Evolutionary conservation across 2,329 filamentous ascomycete genomes (phyloP), one percentile per base, ranked within the genome.

Genomic region (Albifimbria verrucaria): DNA sequence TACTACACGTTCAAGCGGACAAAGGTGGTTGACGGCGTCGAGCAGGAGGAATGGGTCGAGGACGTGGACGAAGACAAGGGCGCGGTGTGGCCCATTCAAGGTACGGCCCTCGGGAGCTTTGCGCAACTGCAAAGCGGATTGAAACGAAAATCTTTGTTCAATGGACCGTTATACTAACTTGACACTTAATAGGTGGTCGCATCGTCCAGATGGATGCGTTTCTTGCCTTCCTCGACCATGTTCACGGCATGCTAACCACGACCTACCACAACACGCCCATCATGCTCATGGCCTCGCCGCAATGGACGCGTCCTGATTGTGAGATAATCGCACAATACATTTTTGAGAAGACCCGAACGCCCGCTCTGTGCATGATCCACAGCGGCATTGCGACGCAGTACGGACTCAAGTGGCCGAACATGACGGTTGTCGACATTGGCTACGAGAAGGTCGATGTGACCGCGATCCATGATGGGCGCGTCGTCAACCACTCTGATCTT

Each of bases 231-330:
- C 83, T 99, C 65, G 89, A 92, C 52, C 90, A 99, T 69, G 88
- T 97, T 59, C 90, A 97, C 78, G 87, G 90, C 70, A 83, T 89
- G 47, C 82, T 99, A 55, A 94, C 91, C 55, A 92, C 91, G 23
- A 91, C 90, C 3, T 94, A 96, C 68, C 94, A 97, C 74, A 97
- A 97, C 74, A 97, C 93, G 0, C 92, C 94, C 2, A 90, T 99
- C 59, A 81, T 97, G 69, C 83, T 99, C 57, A 88, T 97, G 71
- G 83, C 89, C 7, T 90, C 96, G 61, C 92, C 94, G 4, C 87
- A 87, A 61, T 99, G 94, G 93, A 92, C 91, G 4, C 85, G 89
- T 9, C 87, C 88, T 57, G 92, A 97, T 70, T 88, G 88, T 67
- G 93, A 97, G 72, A 83, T 82, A 39, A 87, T 99, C 59, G 89